These are phyloP conservation scores for Metschnikowia noctiluminum DNA, from an alignment of 805 yeast genomes.

Conservation along the genomic window DNA sequence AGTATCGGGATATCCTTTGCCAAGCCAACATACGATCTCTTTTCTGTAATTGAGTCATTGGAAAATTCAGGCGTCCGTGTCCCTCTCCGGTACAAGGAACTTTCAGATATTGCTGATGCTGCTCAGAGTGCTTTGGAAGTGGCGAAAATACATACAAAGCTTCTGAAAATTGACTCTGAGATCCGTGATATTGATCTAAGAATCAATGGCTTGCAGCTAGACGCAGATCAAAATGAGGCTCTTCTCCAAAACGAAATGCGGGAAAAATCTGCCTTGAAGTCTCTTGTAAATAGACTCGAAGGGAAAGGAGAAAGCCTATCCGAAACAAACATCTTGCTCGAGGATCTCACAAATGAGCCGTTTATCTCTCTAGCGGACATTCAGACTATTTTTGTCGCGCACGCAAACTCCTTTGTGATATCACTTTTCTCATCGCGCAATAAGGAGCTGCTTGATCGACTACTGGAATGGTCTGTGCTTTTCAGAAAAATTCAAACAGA, in stretches of 20 bases:
- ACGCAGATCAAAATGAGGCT: constrained; percentile 2
- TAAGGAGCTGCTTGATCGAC: neutral
- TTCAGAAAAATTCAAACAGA: constrained; percentile 2
- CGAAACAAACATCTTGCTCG: neutral
- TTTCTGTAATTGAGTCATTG: constrained; percentile 33
- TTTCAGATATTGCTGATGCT: constrained; percentile 24
- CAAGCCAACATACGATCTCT: constrained; percentile 25
- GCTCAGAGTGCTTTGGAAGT: constrained; percentile 9
- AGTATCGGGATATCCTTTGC: constrained; percentile 1
- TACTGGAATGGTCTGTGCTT: constrained; percentile 11
- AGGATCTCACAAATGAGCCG: constrained; percentile 3
- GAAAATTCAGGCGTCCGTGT: constrained; percentile 33
- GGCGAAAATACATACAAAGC: constrained; percentile 12
- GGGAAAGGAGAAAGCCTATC: neutral
- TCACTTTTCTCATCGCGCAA: constrained; percentile 2
- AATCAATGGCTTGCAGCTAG: constrained; percentile 1
- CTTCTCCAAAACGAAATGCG: constrained; percentile 1
- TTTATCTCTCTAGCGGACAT: constrained; percentile 3
- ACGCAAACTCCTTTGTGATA: constrained; percentile 5
- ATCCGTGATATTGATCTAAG: constrained; percentile 13
- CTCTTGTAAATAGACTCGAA: neutral
- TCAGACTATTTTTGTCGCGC: constrained; percentile 6
- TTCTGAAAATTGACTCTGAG: constrained; percentile 17
- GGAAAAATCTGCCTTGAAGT: neutral
- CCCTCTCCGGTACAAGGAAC: constrained; percentile 33